These are phyloP conservation scores for Beta vulgaris DNA, from an alignment of 148 eudicot species.

Conservation along the genomic window DNA sequence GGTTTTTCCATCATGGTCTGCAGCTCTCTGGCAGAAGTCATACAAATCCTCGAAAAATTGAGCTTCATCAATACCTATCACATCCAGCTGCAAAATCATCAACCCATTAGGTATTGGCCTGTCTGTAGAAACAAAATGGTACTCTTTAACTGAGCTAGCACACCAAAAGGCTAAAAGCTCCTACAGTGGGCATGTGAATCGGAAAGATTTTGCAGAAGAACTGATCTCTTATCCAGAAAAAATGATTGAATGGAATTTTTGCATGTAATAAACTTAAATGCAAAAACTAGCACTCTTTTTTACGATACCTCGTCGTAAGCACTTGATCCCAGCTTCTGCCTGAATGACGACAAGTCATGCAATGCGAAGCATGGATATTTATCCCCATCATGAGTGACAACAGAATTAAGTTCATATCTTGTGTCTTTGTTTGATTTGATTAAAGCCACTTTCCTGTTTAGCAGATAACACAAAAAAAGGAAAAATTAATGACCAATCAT, in stretches of 20 bases:
- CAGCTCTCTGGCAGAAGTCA: conserved; percentile 76
- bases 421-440: conserved; percentile 88
- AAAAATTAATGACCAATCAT: neutral
- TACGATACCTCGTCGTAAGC: conserved; percentile 76
- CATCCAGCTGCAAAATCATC: conserved; percentile 61
- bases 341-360: conserved; percentile 65
- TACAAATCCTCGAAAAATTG: conserved; percentile 84
- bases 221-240: neutral
- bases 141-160: neutral
- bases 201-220: neutral
- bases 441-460: conserved; percentile 75
- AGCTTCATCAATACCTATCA: conserved; percentile 95
- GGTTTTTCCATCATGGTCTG: conserved; percentile 87
- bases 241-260: too few relatives aligned
- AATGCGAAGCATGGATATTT: conserved; percentile 87
- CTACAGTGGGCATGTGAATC: neutral
- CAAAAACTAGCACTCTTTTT: neutral
- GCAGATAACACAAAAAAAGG: neutral
- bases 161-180: neutral
- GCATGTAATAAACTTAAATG: neutral
- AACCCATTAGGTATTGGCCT: neutral
- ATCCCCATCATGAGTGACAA: conserved; percentile 90
- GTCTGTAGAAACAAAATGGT: neutral
- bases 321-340: conserved; percentile 58
- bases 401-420: conserved; percentile 69